Conservation (phyloP, 2,329 filamentous ascomycete species). For the Acrocalymma vagum region DNA sequence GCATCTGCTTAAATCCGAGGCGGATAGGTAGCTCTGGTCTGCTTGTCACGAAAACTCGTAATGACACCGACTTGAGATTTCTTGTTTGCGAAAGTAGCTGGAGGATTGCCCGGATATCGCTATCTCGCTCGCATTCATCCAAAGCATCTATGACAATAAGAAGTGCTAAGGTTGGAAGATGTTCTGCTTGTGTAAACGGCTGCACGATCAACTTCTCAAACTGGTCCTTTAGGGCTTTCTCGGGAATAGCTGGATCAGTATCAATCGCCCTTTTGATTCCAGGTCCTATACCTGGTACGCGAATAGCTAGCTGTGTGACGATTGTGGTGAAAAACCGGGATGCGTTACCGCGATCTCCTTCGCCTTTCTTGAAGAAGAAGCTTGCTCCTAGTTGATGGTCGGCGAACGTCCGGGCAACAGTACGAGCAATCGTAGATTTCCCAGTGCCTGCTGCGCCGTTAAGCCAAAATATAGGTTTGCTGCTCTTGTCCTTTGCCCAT, state of each 20-base stretch:
- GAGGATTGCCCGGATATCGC: slow-evolving; percentile 9
- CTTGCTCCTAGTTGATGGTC: slow-evolving; percentile 15
- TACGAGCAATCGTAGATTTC: slow-evolving; percentile 24
- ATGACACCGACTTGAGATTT: slow-evolving; percentile 1
- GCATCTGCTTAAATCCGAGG: slow-evolving; percentile 15
- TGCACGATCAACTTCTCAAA: slow-evolving; percentile 10
- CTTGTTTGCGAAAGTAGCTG: slow-evolving; percentile 10
- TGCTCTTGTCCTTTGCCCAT: slow-evolving; percentile 19
- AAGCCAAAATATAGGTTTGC: slow-evolving; percentile 37
- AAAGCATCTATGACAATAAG: slow-evolving; percentile 18
- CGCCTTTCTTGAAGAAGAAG: slow-evolving; percentile 22
- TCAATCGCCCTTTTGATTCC: slow-evolving; percentile 20
- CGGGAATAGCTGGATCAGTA: slow-evolving; percentile 11
- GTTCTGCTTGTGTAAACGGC: background rate
- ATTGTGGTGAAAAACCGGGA: slow-evolving; percentile 24
- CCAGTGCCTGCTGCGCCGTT: slow-evolving; percentile 21
- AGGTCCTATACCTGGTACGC: slow-evolving; percentile 12
- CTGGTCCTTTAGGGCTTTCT: slow-evolving; percentile 10
- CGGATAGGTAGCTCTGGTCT: slow-evolving; percentile 15
- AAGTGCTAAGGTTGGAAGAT: background rate
- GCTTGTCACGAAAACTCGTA: slow-evolving; percentile 13
- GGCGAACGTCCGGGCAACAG: slow-evolving; percentile 23
- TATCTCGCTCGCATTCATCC: slow-evolving; percentile 15
- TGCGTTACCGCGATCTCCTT: slow-evolving; percentile 18
- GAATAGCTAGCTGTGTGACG: slow-evolving; percentile 17